Evolutionary conservation across 352 stramenopile genomes (phyloP), one percentile per base, ranked within the genome.

Genomic region (Elongisporangium prolatum): DNA sequence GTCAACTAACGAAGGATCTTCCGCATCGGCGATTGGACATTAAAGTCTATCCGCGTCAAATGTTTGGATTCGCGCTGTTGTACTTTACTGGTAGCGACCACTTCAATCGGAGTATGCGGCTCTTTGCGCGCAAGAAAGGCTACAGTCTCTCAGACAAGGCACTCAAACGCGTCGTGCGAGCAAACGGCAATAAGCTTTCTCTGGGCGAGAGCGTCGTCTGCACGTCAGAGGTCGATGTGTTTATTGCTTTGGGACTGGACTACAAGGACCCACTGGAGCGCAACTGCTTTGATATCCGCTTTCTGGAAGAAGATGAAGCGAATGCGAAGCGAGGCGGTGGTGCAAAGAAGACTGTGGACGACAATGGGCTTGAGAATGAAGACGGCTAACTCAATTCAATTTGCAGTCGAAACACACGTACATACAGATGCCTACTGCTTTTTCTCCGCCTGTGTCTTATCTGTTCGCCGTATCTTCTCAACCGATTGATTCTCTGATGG

Each of bases 41-140:
- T 65, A 96, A 95, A 61, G 75, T 96, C 40, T 96, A 95, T 55
- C 85, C 86, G 38, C 80, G 84, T 2, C 69, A 77, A 1, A 87
- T 73, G 28, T 95, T 91, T 54, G 77, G 84, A 3, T 94, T 93
- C 60, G 88, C 88, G 21, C 68, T 95, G 22, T 61, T 97, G 28
- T 97, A 97, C 60, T 97, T 97, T 63, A 97, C 90, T 0, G 88
- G 89, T 21, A 96, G 84, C 59, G 88, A 96, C 59, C 86, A 96
- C 48, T 97, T 97, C 57, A 97, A 97, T 63, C 72, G 74, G 37
- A 94, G 81, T 25, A 93, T 96, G 79, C 67, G 86, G 14, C 68
- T 89, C 0, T 95, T 80, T 67, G 84, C 84, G 2, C 85, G 81
- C 52, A 89, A 87, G 40, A 91, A 91, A 47, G 86, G 83, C 16